Base-by-base conservation (phyloP, 345 rosid genomes). In the Lenwebbia sp. region DNA sequence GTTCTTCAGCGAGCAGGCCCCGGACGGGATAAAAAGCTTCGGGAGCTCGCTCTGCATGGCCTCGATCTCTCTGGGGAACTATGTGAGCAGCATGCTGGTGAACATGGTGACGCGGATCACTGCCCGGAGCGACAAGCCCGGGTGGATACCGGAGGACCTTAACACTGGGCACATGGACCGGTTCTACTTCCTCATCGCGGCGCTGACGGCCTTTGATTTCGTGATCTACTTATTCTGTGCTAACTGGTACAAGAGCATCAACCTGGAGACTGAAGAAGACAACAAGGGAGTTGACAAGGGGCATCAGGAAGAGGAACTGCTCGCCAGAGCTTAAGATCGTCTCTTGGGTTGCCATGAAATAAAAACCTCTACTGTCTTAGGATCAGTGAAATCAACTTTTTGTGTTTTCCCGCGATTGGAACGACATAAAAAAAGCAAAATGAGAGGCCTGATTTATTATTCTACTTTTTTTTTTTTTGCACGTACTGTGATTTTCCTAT, bases 11-110 rank as follows among this genome's bases (percentile, higher is more conserved):
- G 90, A 87, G 33, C 92, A 92, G 83, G 91, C 93, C 15, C 93
- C 93, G 12, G 93, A 90, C 25, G 93, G 93, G 82, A 90, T 92
- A 26, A 92, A 90, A 62, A 92, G 93, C 88, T 89, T 92, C 21
- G 93, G 93, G 14, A 92, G 92, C 85, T 90, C 93, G 22, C 89
- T 92, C 28, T 92, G 92, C 83, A 92, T 92, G 93, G 92, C 93
- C 28, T 92, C 93, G 3, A 92, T 92, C 30, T 90, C 93, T 52
- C 81, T 92, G 14, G 93, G 93, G 47, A 92, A 92, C 83, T 92
- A 88, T 52, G 90, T 87, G 8, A 90, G 93, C 54, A 92, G 92
- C 83, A 53, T 92, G 88, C 84, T 92, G 49, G 93, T 92, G 52
- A 87, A 74, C 78, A 84, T 86, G 87, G 93, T 92, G 60, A 92